Conservation (phyloP, 768 basidiomycete species). For the Collybia mongolica region DNA sequence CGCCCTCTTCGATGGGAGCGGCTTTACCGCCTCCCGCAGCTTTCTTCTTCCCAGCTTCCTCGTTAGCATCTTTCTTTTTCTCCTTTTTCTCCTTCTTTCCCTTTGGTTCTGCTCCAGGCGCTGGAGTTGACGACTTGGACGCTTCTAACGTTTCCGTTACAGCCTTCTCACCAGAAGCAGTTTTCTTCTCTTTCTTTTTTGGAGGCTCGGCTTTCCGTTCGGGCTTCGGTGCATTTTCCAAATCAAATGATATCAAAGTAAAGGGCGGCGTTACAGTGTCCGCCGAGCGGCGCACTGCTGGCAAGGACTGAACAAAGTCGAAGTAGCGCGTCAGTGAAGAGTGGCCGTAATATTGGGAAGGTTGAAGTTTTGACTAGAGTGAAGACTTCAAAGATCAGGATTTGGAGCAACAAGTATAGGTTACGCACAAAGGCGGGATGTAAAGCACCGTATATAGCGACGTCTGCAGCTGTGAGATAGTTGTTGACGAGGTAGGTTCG, state of each 20-base stretch:
- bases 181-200: slow-evolving; percentile 77
- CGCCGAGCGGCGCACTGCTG: slow-evolving; percentile 59
- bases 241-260: slow-evolving; percentile 61
- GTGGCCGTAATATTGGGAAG: slow-evolving; percentile 72
- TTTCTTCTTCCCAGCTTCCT: slow-evolving; percentile 36
- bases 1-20: slow-evolving; percentile 62
- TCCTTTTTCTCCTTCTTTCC: slow-evolving; percentile 64
- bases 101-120: slow-evolving; percentile 33
- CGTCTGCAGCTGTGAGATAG: slow-evolving; percentile 85
- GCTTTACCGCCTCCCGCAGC: slow-evolving; percentile 41
- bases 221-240: slow-evolving; percentile 70
- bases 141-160: slow-evolving; percentile 24
- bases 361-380: slow-evolving; percentile 63
- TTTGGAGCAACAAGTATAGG: not conserved
- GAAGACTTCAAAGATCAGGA: not conserved
- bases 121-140: slow-evolving; percentile 19
- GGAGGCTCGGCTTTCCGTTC: slow-evolving; percentile 71
- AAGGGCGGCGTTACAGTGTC: slow-evolving; percentile 50
- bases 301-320: slow-evolving; percentile 83
- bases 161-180: slow-evolving; percentile 25
- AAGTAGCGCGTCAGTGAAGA: slow-evolving; percentile 93
- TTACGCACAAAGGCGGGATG: slow-evolving; percentile 75
- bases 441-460: slow-evolving; percentile 87
- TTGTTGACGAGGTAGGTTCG: slow-evolving; percentile 86
- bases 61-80: slow-evolving; percentile 43